phyloP scores from a whole-genome alignment of 495 filamentous ascomycete genomes.

The Bathelium albidoporum region DNA sequence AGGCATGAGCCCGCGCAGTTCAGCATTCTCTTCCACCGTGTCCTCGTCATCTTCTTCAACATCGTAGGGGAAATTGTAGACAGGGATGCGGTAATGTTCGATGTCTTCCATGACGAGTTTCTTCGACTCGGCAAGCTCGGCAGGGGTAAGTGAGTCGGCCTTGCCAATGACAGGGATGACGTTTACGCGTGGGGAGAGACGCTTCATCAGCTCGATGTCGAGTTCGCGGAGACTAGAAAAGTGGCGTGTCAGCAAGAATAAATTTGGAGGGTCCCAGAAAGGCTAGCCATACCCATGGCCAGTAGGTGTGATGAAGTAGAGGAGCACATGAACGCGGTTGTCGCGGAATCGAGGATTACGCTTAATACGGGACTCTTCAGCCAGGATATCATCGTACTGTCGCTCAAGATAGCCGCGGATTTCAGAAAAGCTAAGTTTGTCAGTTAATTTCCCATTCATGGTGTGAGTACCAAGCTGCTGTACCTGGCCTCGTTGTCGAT shows the following conservation, averaged over 20 bases:
- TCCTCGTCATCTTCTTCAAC: constrained; percentile 99
- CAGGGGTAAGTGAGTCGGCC: constrained; percentile 91
- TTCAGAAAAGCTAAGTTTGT: constrained; percentile 65
- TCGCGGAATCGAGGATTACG: constrained; percentile 99
- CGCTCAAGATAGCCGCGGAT: constrained; percentile 96
- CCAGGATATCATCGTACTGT: constrained; percentile 98
- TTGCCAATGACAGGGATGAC: constrained; percentile 98
- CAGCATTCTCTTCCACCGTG: constrained; percentile 96
- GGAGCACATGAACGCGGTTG: constrained; percentile 92
- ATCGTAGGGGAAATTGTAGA: constrained; percentile 99
- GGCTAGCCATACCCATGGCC: constrained; percentile 66
- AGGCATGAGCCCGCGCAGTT: constrained; percentile 92
- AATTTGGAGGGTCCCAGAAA: not conserved
- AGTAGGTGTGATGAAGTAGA: constrained; percentile 99
- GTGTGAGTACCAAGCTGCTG: constrained; percentile 16
- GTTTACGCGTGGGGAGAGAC: constrained; percentile 93
- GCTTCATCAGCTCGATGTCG: constrained; percentile 99
- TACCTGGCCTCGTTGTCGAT: constrained; percentile 99
- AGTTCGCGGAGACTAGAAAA: constrained; percentile 78
- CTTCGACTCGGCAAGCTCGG: constrained; percentile 96
- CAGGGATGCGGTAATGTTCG: constrained; percentile 97
- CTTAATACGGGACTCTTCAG: constrained; percentile 99
- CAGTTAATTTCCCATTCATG: not conserved
- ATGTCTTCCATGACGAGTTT: constrained; percentile 99
- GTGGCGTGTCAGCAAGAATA: constrained; percentile 1